Evolutionary conservation across 441 rosid species (phyloP).

Genomic region (Gossypium gossypioides): DNA sequence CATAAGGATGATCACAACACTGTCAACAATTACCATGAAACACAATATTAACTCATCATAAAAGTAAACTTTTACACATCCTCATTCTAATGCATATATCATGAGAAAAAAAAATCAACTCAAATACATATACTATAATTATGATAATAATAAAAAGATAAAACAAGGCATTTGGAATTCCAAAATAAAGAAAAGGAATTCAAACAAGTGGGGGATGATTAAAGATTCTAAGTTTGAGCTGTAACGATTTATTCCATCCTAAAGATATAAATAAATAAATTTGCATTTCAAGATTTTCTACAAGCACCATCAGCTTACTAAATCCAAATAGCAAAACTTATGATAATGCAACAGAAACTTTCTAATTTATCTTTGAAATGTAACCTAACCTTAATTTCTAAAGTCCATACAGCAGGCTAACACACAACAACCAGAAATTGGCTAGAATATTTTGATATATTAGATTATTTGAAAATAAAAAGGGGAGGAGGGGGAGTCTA

Average conservation of each 20-base stretch:
- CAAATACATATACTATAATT: neutral
- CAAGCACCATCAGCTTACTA: constrained; percentile 1
- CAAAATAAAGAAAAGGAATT: neutral
- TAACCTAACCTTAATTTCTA: constrained; percentile 1
- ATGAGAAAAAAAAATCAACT: neutral
- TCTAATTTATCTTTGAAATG: neutral
- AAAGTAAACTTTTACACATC: neutral
- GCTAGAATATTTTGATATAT: neutral
- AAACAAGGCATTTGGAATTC: neutral
- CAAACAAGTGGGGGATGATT: neutral
- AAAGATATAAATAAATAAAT: neutral
- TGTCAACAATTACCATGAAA: constrained; percentile 31
- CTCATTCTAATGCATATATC: neutral
- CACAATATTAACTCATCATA: neutral
- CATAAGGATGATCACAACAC: constrained; percentile 92
- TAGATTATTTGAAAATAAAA: neutral
- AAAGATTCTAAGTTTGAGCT: neutral
- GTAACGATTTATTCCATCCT: neutral
- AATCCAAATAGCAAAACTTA: neutral
- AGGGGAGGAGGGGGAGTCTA: neutral
- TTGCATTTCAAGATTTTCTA: neutral
- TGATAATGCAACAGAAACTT: neutral
- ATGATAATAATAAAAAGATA: neutral
- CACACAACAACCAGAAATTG: neutral
- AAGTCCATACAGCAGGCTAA: neutral